Evolutionary conservation across 2,329 filamentous ascomycete species (phyloP).

Genomic region (Diaporthe longicolla): DNA sequence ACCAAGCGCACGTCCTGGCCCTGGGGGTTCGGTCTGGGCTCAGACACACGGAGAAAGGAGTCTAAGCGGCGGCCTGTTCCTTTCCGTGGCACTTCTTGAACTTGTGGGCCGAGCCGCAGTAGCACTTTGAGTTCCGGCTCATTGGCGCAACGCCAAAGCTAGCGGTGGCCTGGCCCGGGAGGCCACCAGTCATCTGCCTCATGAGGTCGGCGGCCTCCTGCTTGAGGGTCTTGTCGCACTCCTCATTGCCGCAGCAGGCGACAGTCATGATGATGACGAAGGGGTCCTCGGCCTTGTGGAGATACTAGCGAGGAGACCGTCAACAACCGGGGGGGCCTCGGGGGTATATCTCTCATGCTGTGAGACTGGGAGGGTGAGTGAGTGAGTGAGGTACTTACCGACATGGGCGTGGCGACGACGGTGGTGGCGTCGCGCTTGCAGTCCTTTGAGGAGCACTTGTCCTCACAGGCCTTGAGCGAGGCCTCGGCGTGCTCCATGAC

Average conservation of each 20-base stretch:
- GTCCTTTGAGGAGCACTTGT: slow-evolving; percentile 40
- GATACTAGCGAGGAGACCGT: slow-evolving; percentile 30
- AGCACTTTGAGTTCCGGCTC: slow-evolving; percentile 41
- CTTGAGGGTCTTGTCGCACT: slow-evolving; percentile 39
- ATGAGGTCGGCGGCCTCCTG: slow-evolving; percentile 40
- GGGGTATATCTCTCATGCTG: too few relatives aligned
- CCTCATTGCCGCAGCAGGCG: slow-evolving; percentile 35
- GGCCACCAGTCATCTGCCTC: slow-evolving; percentile 40
- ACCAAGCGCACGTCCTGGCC: neutral
- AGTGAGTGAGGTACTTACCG: slow-evolving; percentile 34
- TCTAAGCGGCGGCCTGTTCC: slow-evolving; percentile 7
- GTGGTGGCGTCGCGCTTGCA: slow-evolving; percentile 35
- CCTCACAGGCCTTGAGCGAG: slow-evolving; percentile 41
- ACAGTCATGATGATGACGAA: slow-evolving; percentile 44
- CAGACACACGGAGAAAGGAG: neutral
- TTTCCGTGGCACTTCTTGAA: slow-evolving; percentile 43
- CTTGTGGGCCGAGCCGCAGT: slow-evolving; percentile 42
- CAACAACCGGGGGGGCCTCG: neutral
- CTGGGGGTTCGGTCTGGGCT: neutral
- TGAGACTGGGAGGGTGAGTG: too few relatives aligned
- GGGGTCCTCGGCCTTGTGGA: slow-evolving; percentile 41
- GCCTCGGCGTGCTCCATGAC: slow-evolving; percentile 40
- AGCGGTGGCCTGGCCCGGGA: slow-evolving; percentile 39
- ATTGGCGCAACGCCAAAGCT: slow-evolving; percentile 41
- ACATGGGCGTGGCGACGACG: slow-evolving; percentile 43